phyloP scores from a whole-genome alignment of 441 rosid genomes.

The Populus hybrid region DNA sequence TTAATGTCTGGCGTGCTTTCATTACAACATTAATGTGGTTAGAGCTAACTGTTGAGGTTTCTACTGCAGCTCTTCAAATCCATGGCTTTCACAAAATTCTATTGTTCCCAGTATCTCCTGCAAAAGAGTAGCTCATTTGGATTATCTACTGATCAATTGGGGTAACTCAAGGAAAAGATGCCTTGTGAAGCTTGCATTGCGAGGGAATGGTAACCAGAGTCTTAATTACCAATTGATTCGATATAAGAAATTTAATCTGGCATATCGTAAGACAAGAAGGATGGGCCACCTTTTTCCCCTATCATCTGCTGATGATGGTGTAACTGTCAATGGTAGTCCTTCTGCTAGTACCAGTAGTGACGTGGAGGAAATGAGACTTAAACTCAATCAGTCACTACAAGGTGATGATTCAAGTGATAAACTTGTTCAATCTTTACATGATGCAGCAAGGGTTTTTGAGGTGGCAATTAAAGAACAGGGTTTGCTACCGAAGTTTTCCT shows the following conservation, averaged over 20 bases:
- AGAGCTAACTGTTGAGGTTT: constrained; percentile 21
- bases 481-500: constrained; percentile 52
- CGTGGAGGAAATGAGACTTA: constrained; percentile 73
- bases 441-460: constrained; percentile 89
- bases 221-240: constrained; percentile 25
- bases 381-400: constrained; percentile 64
- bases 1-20: background rate
- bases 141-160: constrained; percentile 43
- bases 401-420: constrained; percentile 66
- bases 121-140: constrained; percentile 38
- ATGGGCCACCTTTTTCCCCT: constrained; percentile 29
- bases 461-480: constrained; percentile 67
- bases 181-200: constrained; percentile 34
- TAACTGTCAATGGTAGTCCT: constrained; percentile 64
- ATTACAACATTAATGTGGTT: background rate
- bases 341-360: constrained; percentile 44
- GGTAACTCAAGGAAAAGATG: constrained; percentile 46
- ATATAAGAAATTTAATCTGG: constrained; percentile 26
- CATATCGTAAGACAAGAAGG: constrained; percentile 41
- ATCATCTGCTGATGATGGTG: constrained; percentile 80
- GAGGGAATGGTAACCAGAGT: constrained; percentile 27
- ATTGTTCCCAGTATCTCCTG: constrained; percentile 30
- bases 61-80: constrained; percentile 41
- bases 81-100: constrained; percentile 44
- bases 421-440: constrained; percentile 84